A percentile compares a stretch with the other conserved stretches of the same genome.
These are phyloP conservation scores for Mycena crocata DNA, from an alignment of 768 basidiomycete species.

Conservation along the genomic window DNA sequence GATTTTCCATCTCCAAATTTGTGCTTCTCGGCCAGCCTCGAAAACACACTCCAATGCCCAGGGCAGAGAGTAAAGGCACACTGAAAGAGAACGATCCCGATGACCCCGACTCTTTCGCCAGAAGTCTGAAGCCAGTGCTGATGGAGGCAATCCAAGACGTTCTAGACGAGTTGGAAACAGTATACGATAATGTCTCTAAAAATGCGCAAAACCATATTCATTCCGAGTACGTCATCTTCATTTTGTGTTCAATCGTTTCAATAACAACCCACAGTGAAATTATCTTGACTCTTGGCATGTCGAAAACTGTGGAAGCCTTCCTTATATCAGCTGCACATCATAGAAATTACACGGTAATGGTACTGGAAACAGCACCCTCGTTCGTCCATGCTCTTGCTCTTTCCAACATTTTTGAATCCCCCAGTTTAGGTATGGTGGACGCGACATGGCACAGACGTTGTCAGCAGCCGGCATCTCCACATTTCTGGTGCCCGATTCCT, in stretches of 20 bases:
- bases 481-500: constrained; percentile 97
- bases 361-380: constrained; percentile 96
- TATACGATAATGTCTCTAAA: constrained; percentile 94
- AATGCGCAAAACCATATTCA: constrained; percentile 97
- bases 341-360: constrained; percentile 95
- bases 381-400: constrained; percentile 52
- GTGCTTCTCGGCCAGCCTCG: constrained; percentile 83
- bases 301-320: constrained; percentile 93
- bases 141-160: constrained; percentile 98
- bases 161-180: constrained; percentile 94
- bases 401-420: constrained; percentile 15
- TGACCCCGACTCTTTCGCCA: constrained; percentile 83
- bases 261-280: constrained; percentile 75
- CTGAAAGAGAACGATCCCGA: constrained; percentile 78
- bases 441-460: constrained; percentile 84
- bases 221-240: constrained; percentile 85
- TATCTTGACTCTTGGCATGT: constrained; percentile 93
- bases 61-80: constrained; percentile 65
- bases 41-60: constrained; percentile 56
- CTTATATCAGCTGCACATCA: constrained; percentile 90
- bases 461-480: constrained; percentile 89
- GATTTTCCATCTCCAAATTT: constrained; percentile 85
- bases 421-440: constrained; percentile 81
- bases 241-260: neutral
- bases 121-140: constrained; percentile 88